phyloP scores from a whole-genome alignment of 345 rosid genomes.

The Linum tenue region DNA sequence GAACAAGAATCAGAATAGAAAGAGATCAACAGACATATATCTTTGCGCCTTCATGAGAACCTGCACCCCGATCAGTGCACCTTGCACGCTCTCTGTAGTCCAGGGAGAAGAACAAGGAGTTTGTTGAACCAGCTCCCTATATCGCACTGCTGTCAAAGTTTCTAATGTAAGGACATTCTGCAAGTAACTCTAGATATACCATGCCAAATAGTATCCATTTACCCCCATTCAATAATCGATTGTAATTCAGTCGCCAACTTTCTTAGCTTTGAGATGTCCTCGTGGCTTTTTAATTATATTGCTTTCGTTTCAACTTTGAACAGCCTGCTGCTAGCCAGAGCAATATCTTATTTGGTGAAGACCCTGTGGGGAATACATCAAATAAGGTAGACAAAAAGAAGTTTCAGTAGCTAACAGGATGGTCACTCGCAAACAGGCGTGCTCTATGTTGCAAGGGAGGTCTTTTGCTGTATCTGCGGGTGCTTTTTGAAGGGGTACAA shows the following conservation, averaged over 20 bases:
- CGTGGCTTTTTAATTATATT: neutral
- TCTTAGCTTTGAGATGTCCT: neutral
- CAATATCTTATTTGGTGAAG: conserved; percentile 52
- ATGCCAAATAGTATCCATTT: neutral
- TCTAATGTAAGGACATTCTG: neutral
- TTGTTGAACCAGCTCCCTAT: neutral
- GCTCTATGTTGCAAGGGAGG: conserved; percentile 25
- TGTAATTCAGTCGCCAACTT: neutral
- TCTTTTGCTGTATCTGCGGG: too few species aligned
- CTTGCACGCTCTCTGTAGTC: neutral
- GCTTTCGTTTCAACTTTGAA: conserved; percentile 1
- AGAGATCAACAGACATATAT: conserved; percentile 23
- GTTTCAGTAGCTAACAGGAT: conserved; percentile 24
- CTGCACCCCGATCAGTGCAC: conserved; percentile 15
- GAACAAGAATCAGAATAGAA: conserved; percentile 19
- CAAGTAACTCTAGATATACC: neutral
- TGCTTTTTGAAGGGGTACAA: too few species aligned
- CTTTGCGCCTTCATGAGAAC: conserved; percentile 23
- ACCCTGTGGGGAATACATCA: conserved; percentile 22
- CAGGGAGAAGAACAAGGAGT: neutral
- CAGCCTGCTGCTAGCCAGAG: conserved; percentile 84
- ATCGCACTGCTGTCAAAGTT: conserved; percentile 2
- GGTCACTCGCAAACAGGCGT: too few species aligned
- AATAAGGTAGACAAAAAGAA: conserved; percentile 23
- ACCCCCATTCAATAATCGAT: neutral